Percentiles rank a stretch among this genome's conserved stretches.
These are phyloP conservation scores for Papilionanthe hybrid DNA, from an alignment of 116 monocot genomes.

Conservation along the genomic window DNA sequence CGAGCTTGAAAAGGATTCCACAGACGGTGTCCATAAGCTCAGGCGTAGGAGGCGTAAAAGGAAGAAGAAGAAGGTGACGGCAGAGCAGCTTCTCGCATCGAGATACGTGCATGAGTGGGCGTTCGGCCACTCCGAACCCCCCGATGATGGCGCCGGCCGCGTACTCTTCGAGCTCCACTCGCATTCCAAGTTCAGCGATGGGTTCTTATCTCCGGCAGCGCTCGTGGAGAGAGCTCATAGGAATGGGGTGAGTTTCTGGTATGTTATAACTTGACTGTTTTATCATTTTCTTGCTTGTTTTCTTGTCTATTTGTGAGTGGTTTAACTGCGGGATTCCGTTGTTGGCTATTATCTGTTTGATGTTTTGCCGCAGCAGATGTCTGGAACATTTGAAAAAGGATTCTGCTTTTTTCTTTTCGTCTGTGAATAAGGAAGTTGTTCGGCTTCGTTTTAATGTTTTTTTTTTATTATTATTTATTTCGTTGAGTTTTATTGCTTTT, in stretches of 20 bases:
- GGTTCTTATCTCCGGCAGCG: constrained; percentile 71
- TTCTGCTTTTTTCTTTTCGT: not conserved
- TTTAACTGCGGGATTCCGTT: not conserved
- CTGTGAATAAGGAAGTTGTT: too few relatives aligned
- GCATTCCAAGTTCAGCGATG: constrained; percentile 80
- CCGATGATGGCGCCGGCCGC: constrained; percentile 15
- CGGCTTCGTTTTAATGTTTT: not conserved
- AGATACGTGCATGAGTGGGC: constrained; percentile 53
- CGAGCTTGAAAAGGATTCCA: not conserved
- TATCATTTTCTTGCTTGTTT: not conserved
- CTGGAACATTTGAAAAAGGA: not conserved
- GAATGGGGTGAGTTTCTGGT: constrained; percentile 50
- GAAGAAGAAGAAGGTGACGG: constrained; percentile 37
- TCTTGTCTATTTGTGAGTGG: not conserved
- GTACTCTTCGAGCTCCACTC: constrained; percentile 82
- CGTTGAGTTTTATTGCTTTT: not conserved
- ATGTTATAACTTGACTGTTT: not conserved
- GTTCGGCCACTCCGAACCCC: constrained; percentile 9
- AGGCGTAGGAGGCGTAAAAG: constrained; percentile 38
- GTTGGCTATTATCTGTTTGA: constrained; percentile 6
- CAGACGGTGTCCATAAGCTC: constrained; percentile 17
- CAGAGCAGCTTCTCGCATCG: constrained; percentile 42
- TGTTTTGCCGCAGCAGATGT: not conserved
- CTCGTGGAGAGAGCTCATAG: constrained; percentile 75
- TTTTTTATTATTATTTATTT: not conserved